Evolutionary conservation across 2,329 filamentous ascomycete genomes (phyloP).

Genomic region (Aureobasidium zeae): DNA sequence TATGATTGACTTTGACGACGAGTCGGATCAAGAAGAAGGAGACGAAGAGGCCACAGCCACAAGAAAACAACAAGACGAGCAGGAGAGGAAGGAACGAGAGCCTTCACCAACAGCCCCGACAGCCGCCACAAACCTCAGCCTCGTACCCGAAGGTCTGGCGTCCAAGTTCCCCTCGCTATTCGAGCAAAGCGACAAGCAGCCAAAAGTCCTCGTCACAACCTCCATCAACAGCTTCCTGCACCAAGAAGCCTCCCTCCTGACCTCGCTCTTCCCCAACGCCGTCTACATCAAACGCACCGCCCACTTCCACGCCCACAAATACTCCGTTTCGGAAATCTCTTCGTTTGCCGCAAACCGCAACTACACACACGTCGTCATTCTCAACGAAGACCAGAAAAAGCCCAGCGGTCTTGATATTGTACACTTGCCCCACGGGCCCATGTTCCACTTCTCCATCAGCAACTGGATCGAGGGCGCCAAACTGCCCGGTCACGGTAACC

Average conservation of each 20-base stretch:
- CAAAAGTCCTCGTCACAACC: slow-evolving; percentile 89
- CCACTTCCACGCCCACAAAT: slow-evolving; percentile 80
- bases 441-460: slow-evolving; percentile 83
- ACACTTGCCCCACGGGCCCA: slow-evolving; percentile 74
- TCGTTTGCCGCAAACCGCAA: slow-evolving; percentile 72
- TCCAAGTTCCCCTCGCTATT: slow-evolving; percentile 54
- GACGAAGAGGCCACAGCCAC: slow-evolving; percentile 24
- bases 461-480: slow-evolving; percentile 87
- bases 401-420: slow-evolving; percentile 75
- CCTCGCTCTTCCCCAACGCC: slow-evolving; percentile 69
- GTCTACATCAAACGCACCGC: slow-evolving; percentile 76
- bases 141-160: slow-evolving; percentile 52
- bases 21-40: slow-evolving; percentile 45
- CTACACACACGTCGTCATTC: slow-evolving; percentile 74
- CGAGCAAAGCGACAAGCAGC: slow-evolving; percentile 45
- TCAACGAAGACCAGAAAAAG: slow-evolving; percentile 83
- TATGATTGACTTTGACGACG: slow-evolving; percentile 60
- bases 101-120: slow-evolving; percentile 48
- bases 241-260: slow-evolving; percentile 67
- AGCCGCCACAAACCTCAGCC: slow-evolving; percentile 49
- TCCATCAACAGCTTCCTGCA: slow-evolving; percentile 83
- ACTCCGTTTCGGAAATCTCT: slow-evolving; percentile 82
- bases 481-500: slow-evolving; percentile 79
- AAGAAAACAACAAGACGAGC: slow-evolving; percentile 21
- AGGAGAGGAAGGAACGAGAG: slow-evolving; percentile 30